Evolutionary conservation across 2,329 filamentous ascomycete genomes (phyloP), one percentile per base, ranked within the genome.

Genomic region (Colletotrichum kahawae): DNA sequence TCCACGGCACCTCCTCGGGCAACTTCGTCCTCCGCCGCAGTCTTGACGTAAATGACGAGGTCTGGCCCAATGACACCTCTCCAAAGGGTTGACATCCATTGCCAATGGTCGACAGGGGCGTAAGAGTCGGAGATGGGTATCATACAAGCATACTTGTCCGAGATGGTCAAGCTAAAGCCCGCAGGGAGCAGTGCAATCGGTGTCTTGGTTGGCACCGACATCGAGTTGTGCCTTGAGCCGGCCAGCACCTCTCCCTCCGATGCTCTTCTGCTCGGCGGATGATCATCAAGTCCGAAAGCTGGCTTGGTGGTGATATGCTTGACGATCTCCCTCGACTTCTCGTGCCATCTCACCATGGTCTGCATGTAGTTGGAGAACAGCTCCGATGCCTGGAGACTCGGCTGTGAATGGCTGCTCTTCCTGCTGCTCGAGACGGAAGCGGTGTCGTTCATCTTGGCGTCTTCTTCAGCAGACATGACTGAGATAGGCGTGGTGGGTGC

Each of bases 21-120:
- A 59, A 83, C 81, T 69, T 85, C 85, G 16, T 84, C 83, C 51
- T 84, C 82, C 8, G 79, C 43, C 60, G 79, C 79, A 48, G 82
- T 79, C 79, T 87, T 88, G 21, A 94, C 89, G 80, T 94, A 95
- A 33, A 97, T 88, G 1, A 94, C 94, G 60, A 96, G 85, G 83
- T 98, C 96, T 0, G 96, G 92, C 0, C 94, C 95, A 1, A 96
- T 89, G 69, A 95, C 94, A 12, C 95, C 95, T 12, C 96, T 92
- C 96, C 96, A 98, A 27, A 98, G 90, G 57, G 94, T 96, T 43
- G 96, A 96, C 88, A 97, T 95, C 96, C 96, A 98, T 83, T 97
- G 94, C 95, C 96, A 98, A 85, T 98, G 96, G 80, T 98, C 95
- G n/a, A 94, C 90, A 0, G 94, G 92, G 18, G 92, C 90, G 82